Evolutionary conservation across 352 stramenopile species (phyloP).

Genomic region (Aphanomyces euteiches): DNA sequence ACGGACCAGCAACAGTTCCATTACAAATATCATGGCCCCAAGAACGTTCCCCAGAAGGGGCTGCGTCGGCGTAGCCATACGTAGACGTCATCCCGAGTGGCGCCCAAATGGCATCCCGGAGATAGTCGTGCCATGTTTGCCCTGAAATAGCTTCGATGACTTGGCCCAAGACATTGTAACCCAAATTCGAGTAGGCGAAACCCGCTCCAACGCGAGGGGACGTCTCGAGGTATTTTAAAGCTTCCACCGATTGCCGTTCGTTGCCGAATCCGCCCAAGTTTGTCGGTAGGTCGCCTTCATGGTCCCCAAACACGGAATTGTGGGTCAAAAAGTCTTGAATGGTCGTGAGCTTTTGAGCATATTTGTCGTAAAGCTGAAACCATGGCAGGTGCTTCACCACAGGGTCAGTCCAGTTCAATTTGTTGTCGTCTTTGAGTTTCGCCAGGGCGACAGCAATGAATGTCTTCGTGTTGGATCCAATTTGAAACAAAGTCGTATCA

Average conservation of each 20-base stretch:
- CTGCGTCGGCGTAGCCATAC: conserved; percentile 38
- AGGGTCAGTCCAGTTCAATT: conserved; percentile 48
- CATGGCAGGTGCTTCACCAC: conserved; percentile 52
- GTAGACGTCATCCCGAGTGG: conserved; percentile 56
- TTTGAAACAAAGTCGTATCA: conserved; percentile 52
- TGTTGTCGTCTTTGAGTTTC: conserved; percentile 33
- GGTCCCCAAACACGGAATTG: conserved; percentile 40
- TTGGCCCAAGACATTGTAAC: conserved; percentile 57
- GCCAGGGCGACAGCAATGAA: conserved; percentile 43
- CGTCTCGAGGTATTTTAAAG: conserved; percentile 41
- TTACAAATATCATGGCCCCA: conserved; percentile 51
- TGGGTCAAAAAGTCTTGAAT: conserved; percentile 55
- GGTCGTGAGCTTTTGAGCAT: conserved; percentile 47
- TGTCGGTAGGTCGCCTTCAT: not conserved
- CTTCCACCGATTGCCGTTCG: conserved; percentile 41
- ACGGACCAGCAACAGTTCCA: conserved; percentile 43
- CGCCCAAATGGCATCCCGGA: conserved; percentile 47
- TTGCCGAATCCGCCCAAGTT: conserved; percentile 42
- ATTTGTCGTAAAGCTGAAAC: conserved; percentile 55
- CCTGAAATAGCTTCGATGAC: conserved; percentile 49
- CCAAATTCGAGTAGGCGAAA: conserved; percentile 54
- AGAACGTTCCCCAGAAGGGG: conserved; percentile 34
- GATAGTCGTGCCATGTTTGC: conserved; percentile 47
- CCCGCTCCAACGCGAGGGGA: conserved; percentile 36
- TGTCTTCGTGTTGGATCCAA: conserved; percentile 61